phyloP scores from a whole-genome alignment of 2,329 filamentous ascomycete species.

The Paecilomyces fulvus region DNA sequence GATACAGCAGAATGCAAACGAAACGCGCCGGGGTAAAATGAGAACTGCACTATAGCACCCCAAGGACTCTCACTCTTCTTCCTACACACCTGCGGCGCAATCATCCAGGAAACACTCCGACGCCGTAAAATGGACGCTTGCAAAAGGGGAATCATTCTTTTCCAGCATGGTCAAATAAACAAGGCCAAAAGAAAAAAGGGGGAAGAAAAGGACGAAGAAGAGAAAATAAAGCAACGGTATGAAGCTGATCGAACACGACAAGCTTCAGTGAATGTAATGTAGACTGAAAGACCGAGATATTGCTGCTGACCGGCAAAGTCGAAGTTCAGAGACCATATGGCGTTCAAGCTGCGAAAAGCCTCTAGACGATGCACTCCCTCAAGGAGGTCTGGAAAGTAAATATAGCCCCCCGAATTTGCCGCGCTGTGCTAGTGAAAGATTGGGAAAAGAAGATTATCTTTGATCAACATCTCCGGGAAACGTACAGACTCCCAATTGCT shows the following conservation, averaged over 20 bases:
- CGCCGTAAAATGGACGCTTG: conserved; percentile 18
- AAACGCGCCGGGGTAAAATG: conserved; percentile 2
- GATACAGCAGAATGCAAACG: background rate
- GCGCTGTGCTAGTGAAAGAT: conserved; percentile 5
- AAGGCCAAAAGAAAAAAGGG: conserved; percentile 8
- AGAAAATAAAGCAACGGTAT: conserved; percentile 5
- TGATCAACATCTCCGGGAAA: conserved; percentile 27
- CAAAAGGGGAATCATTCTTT: conserved; percentile 16
- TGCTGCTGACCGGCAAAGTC: background rate
- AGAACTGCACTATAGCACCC: background rate
- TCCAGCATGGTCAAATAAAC: conserved; percentile 9
- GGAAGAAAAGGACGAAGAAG: conserved; percentile 11
- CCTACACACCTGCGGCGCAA: conserved; percentile 19
- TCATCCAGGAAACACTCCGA: conserved; percentile 20
- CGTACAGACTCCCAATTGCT: conserved; percentile 33
- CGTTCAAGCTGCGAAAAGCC: background rate
- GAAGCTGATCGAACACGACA: background rate
- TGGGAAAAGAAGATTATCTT: conserved; percentile 10
- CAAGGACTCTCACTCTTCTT: conserved; percentile 14
- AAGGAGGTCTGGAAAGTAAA: conserved; percentile 12
- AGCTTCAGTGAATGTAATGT: background rate
- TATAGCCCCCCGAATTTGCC: background rate
- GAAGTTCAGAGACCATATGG: background rate
- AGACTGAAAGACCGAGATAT: background rate
- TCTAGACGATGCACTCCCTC: background rate